Percentiles rank a stretch among this genome's conserved stretches.
phyloP scores from a whole-genome alignment of 164 flowering plant species.

The Vitis rotundifolia region DNA sequence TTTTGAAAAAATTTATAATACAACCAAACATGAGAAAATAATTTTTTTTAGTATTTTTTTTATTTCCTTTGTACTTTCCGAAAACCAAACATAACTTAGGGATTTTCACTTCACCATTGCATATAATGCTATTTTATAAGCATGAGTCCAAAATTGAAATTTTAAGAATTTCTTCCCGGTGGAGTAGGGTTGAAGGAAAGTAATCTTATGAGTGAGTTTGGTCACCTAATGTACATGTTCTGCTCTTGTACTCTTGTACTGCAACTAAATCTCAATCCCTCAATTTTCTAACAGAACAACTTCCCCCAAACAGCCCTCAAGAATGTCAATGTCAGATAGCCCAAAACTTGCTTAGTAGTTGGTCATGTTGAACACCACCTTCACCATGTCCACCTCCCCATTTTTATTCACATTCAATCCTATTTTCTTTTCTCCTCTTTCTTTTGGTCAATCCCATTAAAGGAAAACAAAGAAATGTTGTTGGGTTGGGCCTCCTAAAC shows the following conservation, averaged over 20 bases:
- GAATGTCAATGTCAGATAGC: constrained; percentile 8
- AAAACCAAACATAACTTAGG: too few relatives aligned
- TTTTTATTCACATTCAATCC: too few relatives aligned
- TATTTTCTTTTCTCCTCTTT: not conserved
- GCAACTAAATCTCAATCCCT: constrained; percentile 4
- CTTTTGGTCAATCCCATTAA: not conserved
- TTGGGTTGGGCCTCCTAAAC: too few relatives aligned
- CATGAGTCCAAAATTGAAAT: too few relatives aligned
- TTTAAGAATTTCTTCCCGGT: too few relatives aligned
- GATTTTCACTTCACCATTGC: too few relatives aligned
- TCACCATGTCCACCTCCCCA: not conserved
- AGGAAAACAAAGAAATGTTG: too few relatives aligned
- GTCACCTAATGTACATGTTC: constrained; percentile 25
- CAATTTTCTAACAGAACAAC: not conserved
- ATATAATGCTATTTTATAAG: too few relatives aligned
- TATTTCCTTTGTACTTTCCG: too few relatives aligned
- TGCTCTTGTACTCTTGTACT: not conserved
- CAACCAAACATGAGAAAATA: too few relatives aligned
- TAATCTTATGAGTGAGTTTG: constrained; percentile 27
- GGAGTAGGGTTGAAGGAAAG: constrained; percentile 8
- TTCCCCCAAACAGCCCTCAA: not conserved
- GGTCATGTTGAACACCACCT: constrained; percentile 4
- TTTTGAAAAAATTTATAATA: too few relatives aligned
- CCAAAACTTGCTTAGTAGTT: constrained; percentile 14
- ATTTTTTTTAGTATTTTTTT: too few relatives aligned